phyloP scores from a whole-genome alignment of 768 basidiomycete species.

The Suillus bovinus region DNA sequence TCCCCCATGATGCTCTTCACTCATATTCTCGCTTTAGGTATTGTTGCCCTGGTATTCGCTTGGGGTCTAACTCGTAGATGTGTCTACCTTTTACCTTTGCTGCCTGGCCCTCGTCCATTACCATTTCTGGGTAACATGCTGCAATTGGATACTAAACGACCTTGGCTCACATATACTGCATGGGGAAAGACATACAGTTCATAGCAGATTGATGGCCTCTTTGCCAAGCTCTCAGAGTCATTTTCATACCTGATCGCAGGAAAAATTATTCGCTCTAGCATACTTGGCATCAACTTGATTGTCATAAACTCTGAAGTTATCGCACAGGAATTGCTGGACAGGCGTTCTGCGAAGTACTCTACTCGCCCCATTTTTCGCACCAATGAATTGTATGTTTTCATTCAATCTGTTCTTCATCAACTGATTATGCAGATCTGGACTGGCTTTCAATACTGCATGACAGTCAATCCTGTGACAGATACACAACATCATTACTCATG shows the following conservation, averaged over 20 bases:
- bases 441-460: slow-evolving; percentile 11
- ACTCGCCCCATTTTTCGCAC: neutral
- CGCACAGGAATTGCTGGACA: neutral
- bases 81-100: slow-evolving; percentile 6
- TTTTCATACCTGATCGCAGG: neutral
- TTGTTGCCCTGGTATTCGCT: neutral
- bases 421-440: slow-evolving; percentile 6
- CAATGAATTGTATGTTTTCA: slow-evolving; percentile 2
- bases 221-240: neutral
- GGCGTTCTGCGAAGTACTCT: no score
- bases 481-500: neutral
- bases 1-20: no score
- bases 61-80: neutral
- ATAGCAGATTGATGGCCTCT: neutral
- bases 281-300: slow-evolving; percentile 1
- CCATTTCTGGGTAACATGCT: no score
- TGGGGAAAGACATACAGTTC: no score
- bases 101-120: slow-evolving; percentile 13
- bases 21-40: no score
- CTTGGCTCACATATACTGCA: no score
- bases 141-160: no score
- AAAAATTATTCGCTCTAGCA: neutral
- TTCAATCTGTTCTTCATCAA: no score
- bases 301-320: slow-evolving; percentile 3
- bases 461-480: neutral